Evolutionary conservation across 2,329 filamentous ascomycete genomes (phyloP), one percentile per base, ranked within the genome.

Genomic region (Aaosphaeria pasadenensis): DNA sequence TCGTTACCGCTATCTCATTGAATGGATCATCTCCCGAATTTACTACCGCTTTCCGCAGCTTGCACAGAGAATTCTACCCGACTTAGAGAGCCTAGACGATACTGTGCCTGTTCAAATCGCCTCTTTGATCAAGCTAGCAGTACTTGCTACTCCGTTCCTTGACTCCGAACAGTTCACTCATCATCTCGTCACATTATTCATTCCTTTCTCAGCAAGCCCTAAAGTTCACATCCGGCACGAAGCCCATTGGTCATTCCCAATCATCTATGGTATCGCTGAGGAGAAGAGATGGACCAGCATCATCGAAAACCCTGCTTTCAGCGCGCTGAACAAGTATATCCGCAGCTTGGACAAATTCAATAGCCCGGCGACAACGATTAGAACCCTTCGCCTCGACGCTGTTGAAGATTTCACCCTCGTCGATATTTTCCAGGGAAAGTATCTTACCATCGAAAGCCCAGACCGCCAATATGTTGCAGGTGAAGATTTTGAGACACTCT

Each of bases 161-260:
- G 58, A 69, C 24, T 62, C 63, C 0, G 66, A 73, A 44, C 58
- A 63, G 0, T 77, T 75, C 47, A 65, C 69, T 1, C 44, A 66
- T 4, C 54, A 64, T 11, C 62, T 77, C 6, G 69, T 73, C 43
- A 69, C 69, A 24, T 65, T 71, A 42, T 66, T 78, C 11, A 67
- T 74, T 3, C 66, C 71, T 1, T 69, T 76, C 13, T 71, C 71
- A 0, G 70, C 74, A 4, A 78, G 74, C 32, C 73, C 75, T 4
- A 80, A 79, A 51, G 72, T 79, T 1, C 72, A 75, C 31, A 73
- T 80, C n/a, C 70, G 78, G 6, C 77, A 80, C 48, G 78, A 80
- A 57, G 76, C 77, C 2, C 77, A 77, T 46, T 78, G 72, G 69
- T 73, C 70, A 7, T 71, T 74, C 46, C 77, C 72, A 4, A 67